Percentiles rank a stretch among this genome's conserved stretches.
Conservation (phyloP, 345 rosid species). For the Turnera subulata region DNA sequence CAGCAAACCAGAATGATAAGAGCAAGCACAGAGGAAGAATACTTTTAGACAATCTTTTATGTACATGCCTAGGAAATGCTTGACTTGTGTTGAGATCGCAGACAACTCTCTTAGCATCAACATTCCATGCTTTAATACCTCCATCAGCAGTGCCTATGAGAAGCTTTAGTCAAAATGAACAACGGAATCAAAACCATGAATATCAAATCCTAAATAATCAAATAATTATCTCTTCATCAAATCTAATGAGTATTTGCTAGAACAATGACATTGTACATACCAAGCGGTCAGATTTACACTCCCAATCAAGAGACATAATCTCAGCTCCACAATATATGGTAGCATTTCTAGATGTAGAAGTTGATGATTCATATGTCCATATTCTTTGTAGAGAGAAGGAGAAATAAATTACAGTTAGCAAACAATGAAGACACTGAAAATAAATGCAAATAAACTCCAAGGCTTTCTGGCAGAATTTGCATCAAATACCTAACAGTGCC, state of each 20-base stretch:
- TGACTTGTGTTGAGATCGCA: constrained; percentile 61
- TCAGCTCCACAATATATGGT: constrained; percentile 72
- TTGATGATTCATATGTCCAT: constrained; percentile 66
- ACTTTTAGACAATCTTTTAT: not conserved
- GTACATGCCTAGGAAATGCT: constrained; percentile 53
- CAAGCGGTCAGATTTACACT: constrained; percentile 73
- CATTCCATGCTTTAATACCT: constrained; percentile 77
- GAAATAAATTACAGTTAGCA: too few species aligned
- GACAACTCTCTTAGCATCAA: constrained; percentile 74
- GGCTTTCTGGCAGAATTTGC: constrained; percentile 5
- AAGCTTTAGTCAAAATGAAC: constrained; percentile 45
- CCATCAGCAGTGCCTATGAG: constrained; percentile 79
- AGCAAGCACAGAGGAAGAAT: constrained; percentile 7
- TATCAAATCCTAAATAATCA: constrained; percentile 4
- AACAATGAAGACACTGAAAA: too few species aligned
- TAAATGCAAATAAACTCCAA: too few species aligned
- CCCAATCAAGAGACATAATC: constrained; percentile 78
- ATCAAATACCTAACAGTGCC: constrained; percentile 66
- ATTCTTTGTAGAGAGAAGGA: too few species aligned
- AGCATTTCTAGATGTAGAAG: constrained; percentile 71
- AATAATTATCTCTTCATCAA: not conserved
- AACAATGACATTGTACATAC: constrained; percentile 30
- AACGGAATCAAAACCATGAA: constrained; percentile 16
- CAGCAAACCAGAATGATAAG: constrained; percentile 13
- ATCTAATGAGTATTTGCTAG: not conserved